phyloP scores from a whole-genome alignment of 768 basidiomycete genomes.

The Agaricus sinodeliciosus region DNA sequence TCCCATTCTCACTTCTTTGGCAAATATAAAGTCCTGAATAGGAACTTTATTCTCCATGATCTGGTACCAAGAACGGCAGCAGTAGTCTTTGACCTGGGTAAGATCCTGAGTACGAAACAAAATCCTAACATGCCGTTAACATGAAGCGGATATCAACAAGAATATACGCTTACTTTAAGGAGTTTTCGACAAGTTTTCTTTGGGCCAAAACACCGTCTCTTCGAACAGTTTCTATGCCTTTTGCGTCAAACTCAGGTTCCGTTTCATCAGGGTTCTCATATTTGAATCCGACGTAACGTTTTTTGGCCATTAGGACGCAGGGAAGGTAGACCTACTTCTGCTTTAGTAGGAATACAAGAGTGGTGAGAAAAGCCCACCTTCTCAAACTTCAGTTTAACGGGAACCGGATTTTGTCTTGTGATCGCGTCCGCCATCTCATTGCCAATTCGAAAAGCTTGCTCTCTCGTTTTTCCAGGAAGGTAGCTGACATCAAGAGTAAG shows the following conservation, averaged over 20 bases:
- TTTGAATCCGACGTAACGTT: constrained; percentile 96
- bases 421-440: constrained; percentile 87
- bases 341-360: background rate
- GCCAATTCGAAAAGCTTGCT: constrained; percentile 90
- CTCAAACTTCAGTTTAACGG: constrained; percentile 96
- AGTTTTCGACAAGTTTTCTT: constrained; percentile 87
- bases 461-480: constrained; percentile 85
- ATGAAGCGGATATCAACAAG: background rate
- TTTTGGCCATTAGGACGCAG: constrained; percentile 95
- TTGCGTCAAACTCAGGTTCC: constrained; percentile 86
- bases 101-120: constrained; percentile 88
- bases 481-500: constrained; percentile 31
- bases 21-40: constrained; percentile 90
- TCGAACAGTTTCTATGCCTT: constrained; percentile 95
- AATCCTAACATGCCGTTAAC: constrained; percentile 43
- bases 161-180: constrained; percentile 60
- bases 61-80: constrained; percentile 76
- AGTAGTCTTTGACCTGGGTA: constrained; percentile 85
- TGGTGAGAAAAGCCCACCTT: constrained; percentile 49
- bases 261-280: constrained; percentile 79
- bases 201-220: constrained; percentile 89
- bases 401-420: constrained; percentile 81
- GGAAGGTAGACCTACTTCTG: constrained; percentile 81
- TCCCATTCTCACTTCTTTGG: constrained; percentile 91
- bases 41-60: constrained; percentile 75